A percentile compares a stretch with the other conserved stretches of the same genome.
Conservation (phyloP, 2,329 filamentous ascomycete genomes). For the Lachnellula arida region DNA sequence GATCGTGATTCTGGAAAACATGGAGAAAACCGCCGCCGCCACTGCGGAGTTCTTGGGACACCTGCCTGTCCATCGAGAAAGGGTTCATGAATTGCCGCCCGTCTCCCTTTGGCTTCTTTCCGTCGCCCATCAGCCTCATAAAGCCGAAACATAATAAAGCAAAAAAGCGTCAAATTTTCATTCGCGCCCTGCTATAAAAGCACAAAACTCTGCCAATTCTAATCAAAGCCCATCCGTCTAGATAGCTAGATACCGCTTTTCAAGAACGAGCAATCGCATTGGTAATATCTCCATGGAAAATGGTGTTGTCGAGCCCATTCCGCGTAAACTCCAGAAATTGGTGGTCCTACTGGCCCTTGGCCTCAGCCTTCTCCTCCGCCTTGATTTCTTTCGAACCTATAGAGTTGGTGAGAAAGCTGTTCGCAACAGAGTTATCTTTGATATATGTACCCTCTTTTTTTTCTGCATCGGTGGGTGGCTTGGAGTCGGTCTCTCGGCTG, state of each 20-base stretch:
- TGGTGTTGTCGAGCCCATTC: not conserved
- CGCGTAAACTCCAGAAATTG: not conserved
- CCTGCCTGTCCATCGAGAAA: conserved; percentile 11
- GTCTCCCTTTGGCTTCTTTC: conserved; percentile 4
- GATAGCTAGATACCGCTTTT: conserved; percentile 3
- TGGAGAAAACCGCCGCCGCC: conserved; percentile 16
- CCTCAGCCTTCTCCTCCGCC: conserved; percentile 10
- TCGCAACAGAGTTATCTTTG: conserved; percentile 19
- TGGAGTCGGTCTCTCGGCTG: not conserved
- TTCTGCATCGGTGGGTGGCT: conserved; percentile 8
- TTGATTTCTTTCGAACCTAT: conserved; percentile 12
- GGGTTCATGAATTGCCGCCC: conserved; percentile 6
- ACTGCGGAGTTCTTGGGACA: conserved; percentile 10
- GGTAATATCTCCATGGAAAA: conserved; percentile 4
- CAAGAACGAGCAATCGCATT: not conserved
- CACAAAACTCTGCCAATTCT: conserved; percentile 18
- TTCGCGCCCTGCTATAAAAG: conserved; percentile 16
- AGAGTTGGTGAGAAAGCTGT: conserved; percentile 15
- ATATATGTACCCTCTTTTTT: conserved; percentile 20
- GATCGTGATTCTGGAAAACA: conserved; percentile 27
- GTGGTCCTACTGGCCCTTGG: conserved; percentile 12
- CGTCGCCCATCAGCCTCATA: conserved; percentile 3
- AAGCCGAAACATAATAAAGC: conserved; percentile 11
- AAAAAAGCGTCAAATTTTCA: conserved; percentile 12
- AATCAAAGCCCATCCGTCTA: conserved; percentile 24